Percentiles rank a stretch among this genome's conserved stretches.
Evolutionary conservation across 2,329 filamentous ascomycete genomes (phyloP).

Genomic region (Clarireedia hainanense): DNA sequence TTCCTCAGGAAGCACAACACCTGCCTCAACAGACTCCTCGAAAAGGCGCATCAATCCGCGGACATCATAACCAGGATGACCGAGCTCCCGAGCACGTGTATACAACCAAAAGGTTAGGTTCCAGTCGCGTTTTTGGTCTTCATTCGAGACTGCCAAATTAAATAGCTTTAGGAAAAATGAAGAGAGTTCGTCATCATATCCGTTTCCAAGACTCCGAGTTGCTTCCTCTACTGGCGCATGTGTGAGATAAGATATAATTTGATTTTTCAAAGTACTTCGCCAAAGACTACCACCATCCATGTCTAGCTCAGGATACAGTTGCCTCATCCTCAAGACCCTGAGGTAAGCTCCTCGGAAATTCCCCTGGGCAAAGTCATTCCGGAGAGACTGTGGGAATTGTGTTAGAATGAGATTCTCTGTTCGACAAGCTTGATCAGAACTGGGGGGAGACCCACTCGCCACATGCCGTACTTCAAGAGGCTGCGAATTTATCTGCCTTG

Average conservation of each 20-base stretch:
- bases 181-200: constrained; percentile 31
- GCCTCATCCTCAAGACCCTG: constrained; percentile 5
- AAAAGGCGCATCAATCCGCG: constrained; percentile 29
- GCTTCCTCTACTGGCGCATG: constrained; percentile 28
- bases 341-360: constrained; percentile 16
- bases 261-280: constrained; percentile 15
- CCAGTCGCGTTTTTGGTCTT: constrained; percentile 13
- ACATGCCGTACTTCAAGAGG: neutral
- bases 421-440: no score
- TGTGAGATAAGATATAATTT: constrained; percentile 22
- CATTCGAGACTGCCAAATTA: constrained; percentile 24
- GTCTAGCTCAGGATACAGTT: neutral
- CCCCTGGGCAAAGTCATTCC: neutral
- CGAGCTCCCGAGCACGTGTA: constrained; percentile 31
- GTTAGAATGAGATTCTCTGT: no score
- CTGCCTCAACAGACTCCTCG: neutral
- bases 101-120: constrained; percentile 31
- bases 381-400: neutral
- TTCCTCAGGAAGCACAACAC: constrained; percentile 16
- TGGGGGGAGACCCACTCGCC: neutral
- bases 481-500: neutral
- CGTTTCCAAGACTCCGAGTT: constrained; percentile 30
- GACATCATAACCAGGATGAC: constrained; percentile 34
- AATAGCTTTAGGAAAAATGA: constrained; percentile 37
- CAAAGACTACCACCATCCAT: constrained; percentile 6